These are phyloP conservation scores for Backusella parvicylindrica DNA, from an alignment of 192 early-diverging fungal genomes.

Conservation along the genomic window DNA sequence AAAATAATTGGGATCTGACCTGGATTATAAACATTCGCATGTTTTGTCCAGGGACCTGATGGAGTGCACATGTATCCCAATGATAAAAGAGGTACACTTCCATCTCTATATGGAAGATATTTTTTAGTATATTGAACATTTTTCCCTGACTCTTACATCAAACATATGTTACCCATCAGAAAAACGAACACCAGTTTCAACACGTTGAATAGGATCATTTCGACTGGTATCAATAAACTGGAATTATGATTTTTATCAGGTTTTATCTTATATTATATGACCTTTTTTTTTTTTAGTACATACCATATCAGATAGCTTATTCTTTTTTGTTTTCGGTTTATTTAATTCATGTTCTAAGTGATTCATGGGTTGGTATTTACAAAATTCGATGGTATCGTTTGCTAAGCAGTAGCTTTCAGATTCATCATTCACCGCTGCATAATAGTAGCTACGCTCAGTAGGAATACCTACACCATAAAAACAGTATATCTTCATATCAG, in stretches of 20 bases:
- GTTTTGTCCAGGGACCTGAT: slow-evolving; percentile 69
- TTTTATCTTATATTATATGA: neutral
- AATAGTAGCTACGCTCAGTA: slow-evolving; percentile 86
- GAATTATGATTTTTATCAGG: neutral
- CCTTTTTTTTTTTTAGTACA: neutral
- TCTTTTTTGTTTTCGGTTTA: neutral
- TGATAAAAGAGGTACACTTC: slow-evolving; percentile 83
- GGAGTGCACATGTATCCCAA: slow-evolving; percentile 83
- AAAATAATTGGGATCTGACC: slow-evolving; percentile 61
- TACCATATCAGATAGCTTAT: neutral
- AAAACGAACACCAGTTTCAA: slow-evolving; percentile 66
- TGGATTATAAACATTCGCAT: slow-evolving; percentile 75
- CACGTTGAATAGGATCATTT: slow-evolving; percentile 54
- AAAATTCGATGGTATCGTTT: neutral
- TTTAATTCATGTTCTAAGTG: neutral
- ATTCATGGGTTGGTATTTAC: neutral
- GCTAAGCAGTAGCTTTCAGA: neutral
- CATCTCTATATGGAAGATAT: slow-evolving; percentile 61
- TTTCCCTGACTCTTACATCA: neutral
- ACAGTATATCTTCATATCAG: slow-evolving; percentile 78
- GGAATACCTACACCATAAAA: slow-evolving; percentile 78
- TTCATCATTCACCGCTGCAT: slow-evolving; percentile 40
- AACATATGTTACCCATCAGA: slow-evolving; percentile 56
- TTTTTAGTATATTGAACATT: neutral
- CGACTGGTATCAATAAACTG: slow-evolving; percentile 54